A percentile compares a stretch with the other conserved stretches of the same genome.
Evolutionary conservation across 257 asterid species (phyloP).

Genomic region (Craterostigma plantagineum): DNA sequence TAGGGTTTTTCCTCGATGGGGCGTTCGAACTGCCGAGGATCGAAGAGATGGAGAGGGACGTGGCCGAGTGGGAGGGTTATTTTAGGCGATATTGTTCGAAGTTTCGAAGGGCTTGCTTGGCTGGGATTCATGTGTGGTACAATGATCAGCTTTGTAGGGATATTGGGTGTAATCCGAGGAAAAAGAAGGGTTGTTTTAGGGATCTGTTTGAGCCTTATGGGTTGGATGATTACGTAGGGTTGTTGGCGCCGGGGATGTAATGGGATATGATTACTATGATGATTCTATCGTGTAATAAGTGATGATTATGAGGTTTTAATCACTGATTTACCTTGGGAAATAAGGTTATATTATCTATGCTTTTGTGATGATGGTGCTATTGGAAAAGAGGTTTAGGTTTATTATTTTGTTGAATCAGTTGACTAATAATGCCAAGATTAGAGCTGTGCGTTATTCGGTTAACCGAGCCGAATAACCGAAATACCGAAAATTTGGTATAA

Average conservation of each 20-base stretch:
- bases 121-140: conserved; percentile 30
- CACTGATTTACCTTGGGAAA: too few relatives aligned
- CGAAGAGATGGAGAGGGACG: conserved; percentile 27
- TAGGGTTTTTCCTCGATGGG: conserved; percentile 14
- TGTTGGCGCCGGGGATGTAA: not conserved
- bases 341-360: too few relatives aligned
- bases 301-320: too few relatives aligned
- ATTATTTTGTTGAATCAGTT: too few relatives aligned
- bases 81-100: conserved; percentile 18
- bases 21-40: conserved; percentile 21
- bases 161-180: conserved; percentile 34
- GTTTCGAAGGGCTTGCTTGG: conserved; percentile 27
- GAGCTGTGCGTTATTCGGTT: too few relatives aligned
- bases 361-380: too few relatives aligned
- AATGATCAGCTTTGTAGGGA: conserved; percentile 50
- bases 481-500: too few relatives aligned
- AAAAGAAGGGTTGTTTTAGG: conserved; percentile 28
- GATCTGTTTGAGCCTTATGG: conserved; percentile 40
- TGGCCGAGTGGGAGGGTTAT: conserved; percentile 21
- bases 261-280: too few relatives aligned
- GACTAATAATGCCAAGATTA: too few relatives aligned
- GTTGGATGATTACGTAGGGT: conserved; percentile 20
- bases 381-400: too few relatives aligned
- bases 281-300: too few relatives aligned
- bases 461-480: too few relatives aligned